Base-by-base conservation (phyloP, 352 stramenopile genomes). In the Phytophthora nicotianae region DNA sequence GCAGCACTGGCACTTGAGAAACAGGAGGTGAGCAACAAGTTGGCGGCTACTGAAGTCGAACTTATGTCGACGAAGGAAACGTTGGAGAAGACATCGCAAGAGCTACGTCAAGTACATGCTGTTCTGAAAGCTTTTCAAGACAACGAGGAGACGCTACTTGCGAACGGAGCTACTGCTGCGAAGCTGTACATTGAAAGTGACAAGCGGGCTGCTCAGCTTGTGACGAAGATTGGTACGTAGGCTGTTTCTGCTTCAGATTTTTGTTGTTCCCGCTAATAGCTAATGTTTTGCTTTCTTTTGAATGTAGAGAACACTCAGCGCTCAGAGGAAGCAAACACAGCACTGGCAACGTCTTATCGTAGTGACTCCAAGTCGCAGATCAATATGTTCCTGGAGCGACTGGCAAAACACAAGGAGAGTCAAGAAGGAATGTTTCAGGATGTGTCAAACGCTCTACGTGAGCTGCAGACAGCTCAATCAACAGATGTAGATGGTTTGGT, bases 161-260 rank as follows among this genome's bases (percentile, higher is more conserved):
- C 57, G n/a, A 86, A 78, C 17, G 85, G 81, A 20, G 63, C 58
- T 23, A 75, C 57, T 10, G 85, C 83, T 35, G 72, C 72, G 1
- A 83, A 75, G 37, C 33, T 91, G 32, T 91, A 86, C 50, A 55
- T 64, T 24, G 78, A 84, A 11, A 89, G 83, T 42, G 78, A 92
- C 62, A 60, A 74, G n/a, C 70, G 72, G 10, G 65, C 65, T 0
- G 47, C 69, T n/a, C 57, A 75, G 26, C 54, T 94, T 32, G 49
- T 82, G 16, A 65, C 70, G 6, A 91, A 89, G 46, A 89, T 92
- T 32, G 68, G 74, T 76, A 62, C 27, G 75, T 49, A 47, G 27
- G 0, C 47, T 20, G 16, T 9, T 20, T 52, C 14, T 33, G 10
- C 23, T 37, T 54, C 4, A 27, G 14, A 33, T 11, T 23, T 52